Conservation (phyloP, 352 stramenopile species). For the Phytophthora megakarya region DNA sequence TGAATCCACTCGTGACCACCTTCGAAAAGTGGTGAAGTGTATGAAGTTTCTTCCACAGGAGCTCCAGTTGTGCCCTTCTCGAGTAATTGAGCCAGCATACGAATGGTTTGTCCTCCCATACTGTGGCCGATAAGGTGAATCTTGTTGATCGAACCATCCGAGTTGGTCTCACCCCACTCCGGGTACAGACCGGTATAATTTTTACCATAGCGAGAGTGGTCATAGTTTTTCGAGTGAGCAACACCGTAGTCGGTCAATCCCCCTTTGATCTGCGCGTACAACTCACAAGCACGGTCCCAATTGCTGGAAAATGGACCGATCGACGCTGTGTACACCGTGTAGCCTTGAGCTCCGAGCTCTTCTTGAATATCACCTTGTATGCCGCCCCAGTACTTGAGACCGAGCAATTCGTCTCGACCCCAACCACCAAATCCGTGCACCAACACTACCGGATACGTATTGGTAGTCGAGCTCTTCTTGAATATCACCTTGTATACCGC, state of each 20-base stretch:
- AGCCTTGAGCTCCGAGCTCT: slow-evolving; percentile 45
- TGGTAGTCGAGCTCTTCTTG: slow-evolving; percentile 49
- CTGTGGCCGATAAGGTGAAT: slow-evolving; percentile 75
- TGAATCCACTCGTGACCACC: slow-evolving; percentile 63
- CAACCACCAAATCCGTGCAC: slow-evolving; percentile 60
- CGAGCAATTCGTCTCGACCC: slow-evolving; percentile 46
- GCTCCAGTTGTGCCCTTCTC: slow-evolving; percentile 53
- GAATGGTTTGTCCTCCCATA: slow-evolving; percentile 76
- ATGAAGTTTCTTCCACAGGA: slow-evolving; percentile 33
- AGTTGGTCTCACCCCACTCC: slow-evolving; percentile 54
- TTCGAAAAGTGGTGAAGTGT: slow-evolving; percentile 46
- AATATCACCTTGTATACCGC: slow-evolving; percentile 49
- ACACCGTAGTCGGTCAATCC: slow-evolving; percentile 50
- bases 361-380: slow-evolving; percentile 52
- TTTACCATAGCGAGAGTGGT: slow-evolving; percentile 43
- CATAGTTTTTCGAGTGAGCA: slow-evolving; percentile 41
- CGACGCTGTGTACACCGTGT: slow-evolving; percentile 53
- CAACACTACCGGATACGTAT: slow-evolving; percentile 56
- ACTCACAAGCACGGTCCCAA: slow-evolving; percentile 66
- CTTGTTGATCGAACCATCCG: slow-evolving; percentile 56
- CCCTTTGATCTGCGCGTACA: slow-evolving; percentile 69
- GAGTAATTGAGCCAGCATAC: slow-evolving; percentile 71
- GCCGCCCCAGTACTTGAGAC: slow-evolving; percentile 56
- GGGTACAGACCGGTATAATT: slow-evolving; percentile 60
- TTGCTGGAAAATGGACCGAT: slow-evolving; percentile 65